Evolutionary conservation across 768 basidiomycete species (phyloP).

Genomic region (Roridomyces roridus): DNA sequence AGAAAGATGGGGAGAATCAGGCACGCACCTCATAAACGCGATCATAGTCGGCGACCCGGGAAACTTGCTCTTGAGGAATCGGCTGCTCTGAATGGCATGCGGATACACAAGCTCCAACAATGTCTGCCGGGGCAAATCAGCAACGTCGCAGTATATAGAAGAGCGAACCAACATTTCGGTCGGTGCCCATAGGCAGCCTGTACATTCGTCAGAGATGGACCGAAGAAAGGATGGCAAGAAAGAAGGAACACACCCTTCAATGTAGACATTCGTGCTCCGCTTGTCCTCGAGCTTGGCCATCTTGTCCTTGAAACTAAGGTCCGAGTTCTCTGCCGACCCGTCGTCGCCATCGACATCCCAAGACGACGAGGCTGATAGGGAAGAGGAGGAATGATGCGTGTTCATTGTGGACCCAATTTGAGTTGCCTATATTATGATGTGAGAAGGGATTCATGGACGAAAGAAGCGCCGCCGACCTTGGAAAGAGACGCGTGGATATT

Average conservation of each 20-base stretch:
- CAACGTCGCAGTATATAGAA: not conserved
- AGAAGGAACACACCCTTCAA: conserved; percentile 50
- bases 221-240: not conserved
- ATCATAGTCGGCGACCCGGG: conserved; percentile 60
- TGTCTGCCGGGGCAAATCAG: conserved; percentile 33
- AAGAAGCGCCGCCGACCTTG: conserved; percentile 42
- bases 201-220: not conserved
- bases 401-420: too few species aligned
- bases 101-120: conserved; percentile 52
- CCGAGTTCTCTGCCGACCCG: not conserved
- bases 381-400: too few species aligned
- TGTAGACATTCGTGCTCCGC: conserved; percentile 57
- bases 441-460: too few species aligned
- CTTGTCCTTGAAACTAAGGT: conserved; percentile 49
- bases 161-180: conserved; percentile 43
- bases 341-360: not conserved
- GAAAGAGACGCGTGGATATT: conserved; percentile 69
- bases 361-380: too few species aligned
- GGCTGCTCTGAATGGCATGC: conserved; percentile 56
- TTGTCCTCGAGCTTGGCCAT: conserved; percentile 60
- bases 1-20: not conserved
- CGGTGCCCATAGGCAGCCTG: conserved; percentile 53
- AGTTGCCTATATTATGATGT: too few species aligned
- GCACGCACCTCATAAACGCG: conserved; percentile 59
- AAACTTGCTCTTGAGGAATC: conserved; percentile 62